phyloP scores from a whole-genome alignment of 176 grass and related monocot genomes.

The Coix lacrymajobi region DNA sequence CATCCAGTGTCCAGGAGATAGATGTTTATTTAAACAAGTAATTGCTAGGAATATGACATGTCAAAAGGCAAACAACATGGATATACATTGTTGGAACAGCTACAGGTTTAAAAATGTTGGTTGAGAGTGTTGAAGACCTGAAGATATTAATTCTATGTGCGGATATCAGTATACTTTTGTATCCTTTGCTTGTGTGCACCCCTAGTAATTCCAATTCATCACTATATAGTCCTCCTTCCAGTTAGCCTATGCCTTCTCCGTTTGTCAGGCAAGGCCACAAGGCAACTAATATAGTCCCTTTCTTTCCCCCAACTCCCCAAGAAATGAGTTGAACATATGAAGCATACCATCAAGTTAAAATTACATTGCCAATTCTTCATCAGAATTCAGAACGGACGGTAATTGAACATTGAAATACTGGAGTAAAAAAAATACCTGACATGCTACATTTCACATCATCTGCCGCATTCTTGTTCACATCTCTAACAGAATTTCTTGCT shows the following conservation, averaged over 20 bases:
- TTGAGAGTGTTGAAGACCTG: background rate
- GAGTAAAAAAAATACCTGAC: constrained; percentile 62
- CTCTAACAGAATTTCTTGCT: background rate
- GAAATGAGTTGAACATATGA: background rate
- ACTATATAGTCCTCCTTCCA: background rate
- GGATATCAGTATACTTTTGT: background rate
- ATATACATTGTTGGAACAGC: background rate
- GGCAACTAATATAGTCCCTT: background rate
- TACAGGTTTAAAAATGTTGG: background rate
- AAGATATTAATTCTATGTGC: background rate
- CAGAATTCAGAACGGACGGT: background rate
- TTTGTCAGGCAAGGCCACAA: background rate
- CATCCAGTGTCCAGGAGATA: background rate
- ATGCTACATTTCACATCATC: constrained; percentile 87
- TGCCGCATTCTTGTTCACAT: constrained; percentile 5
- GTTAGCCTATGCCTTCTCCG: background rate
- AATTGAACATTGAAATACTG: background rate
- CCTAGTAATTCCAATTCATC: background rate
- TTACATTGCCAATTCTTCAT: background rate
- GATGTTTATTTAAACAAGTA: background rate
- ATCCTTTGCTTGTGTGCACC: background rate
- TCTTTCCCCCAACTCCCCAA: background rate
- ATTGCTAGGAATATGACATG: background rate
- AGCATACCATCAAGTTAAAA: constrained; percentile 3
- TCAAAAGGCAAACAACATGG: background rate